Evolutionary conservation across 371 early-diverging fungal genomes (phyloP).

Genomic region (Mortierella polycephala): DNA sequence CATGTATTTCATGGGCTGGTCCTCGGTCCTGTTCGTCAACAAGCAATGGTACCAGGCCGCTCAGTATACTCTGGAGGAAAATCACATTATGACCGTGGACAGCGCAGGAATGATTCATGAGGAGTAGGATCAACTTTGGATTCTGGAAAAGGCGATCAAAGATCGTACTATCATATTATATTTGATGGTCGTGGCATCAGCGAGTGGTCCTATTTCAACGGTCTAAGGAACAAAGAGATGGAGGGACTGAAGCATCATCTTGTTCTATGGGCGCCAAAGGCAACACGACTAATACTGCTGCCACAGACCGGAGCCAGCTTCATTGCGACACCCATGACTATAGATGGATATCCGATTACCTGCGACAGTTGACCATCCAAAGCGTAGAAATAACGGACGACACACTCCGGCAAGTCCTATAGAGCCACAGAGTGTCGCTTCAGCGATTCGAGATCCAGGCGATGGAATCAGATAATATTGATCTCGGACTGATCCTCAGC

Average conservation of each 20-base stretch:
- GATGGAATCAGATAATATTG: neutral
- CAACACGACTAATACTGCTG: too few species aligned
- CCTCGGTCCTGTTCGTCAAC: neutral
- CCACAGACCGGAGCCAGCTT: too few species aligned
- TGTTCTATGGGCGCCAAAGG: too few species aligned
- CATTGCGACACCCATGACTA: too few species aligned
- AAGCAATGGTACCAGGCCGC: neutral
- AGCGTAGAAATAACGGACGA: neutral
- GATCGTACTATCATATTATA: neutral
- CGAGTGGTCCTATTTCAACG: too few species aligned
- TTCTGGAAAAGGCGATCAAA: neutral
- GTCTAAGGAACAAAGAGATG: too few species aligned
- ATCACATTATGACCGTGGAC: neutral
- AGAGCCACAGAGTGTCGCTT: neutral
- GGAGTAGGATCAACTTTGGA: neutral
- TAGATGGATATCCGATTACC: neutral
- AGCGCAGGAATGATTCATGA: neutral
- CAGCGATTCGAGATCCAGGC: neutral
- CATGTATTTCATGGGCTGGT: neutral
- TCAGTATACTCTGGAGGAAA: neutral
- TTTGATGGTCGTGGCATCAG: too few species aligned
- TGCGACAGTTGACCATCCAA: neutral
- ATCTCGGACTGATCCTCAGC: neutral
- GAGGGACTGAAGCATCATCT: too few species aligned
- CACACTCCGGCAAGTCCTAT: neutral